Percentiles rank a stretch among this genome's conserved stretches.
Evolutionary conservation across 345 rosid genomes (phyloP).

Genomic region (Euphorbia peplus): DNA sequence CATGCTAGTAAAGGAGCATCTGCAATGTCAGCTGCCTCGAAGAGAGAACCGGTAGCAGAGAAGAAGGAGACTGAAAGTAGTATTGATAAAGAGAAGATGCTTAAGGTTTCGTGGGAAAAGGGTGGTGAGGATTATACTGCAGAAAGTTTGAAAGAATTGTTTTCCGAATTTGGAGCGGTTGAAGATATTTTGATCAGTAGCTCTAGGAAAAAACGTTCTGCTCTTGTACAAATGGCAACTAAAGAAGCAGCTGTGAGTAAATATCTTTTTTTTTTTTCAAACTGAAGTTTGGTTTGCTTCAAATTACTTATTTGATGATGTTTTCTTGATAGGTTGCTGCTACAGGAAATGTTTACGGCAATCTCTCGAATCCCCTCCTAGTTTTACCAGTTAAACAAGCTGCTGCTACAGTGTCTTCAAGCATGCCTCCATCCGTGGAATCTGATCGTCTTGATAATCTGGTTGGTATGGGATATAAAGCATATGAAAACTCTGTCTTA

Average conservation of each 20-base stretch:
- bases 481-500: slow-evolving; percentile 67
- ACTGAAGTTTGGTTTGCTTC: neutral
- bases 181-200: slow-evolving; percentile 75
- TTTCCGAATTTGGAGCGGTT: slow-evolving; percentile 70
- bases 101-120: slow-evolving; percentile 81
- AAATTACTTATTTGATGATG: slow-evolving; percentile 7
- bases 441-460: slow-evolving; percentile 44
- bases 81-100: slow-evolving; percentile 56
- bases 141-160: slow-evolving; percentile 56
- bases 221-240: slow-evolving; percentile 73
- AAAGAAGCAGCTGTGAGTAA: slow-evolving; percentile 72
- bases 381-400: slow-evolving; percentile 68
- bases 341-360: slow-evolving; percentile 52
- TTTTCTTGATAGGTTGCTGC: slow-evolving; percentile 58
- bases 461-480: slow-evolving; percentile 73
- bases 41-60: slow-evolving; percentile 29
- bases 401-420: slow-evolving; percentile 33
- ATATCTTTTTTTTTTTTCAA: neutral
- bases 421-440: slow-evolving; percentile 38
- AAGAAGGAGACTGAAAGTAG: slow-evolving; percentile 25
- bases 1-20: slow-evolving; percentile 35
- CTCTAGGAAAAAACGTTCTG: slow-evolving; percentile 72
- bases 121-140: slow-evolving; percentile 59
- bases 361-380: slow-evolving; percentile 68
- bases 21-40: slow-evolving; percentile 27